These are phyloP conservation scores for Lagerstroemia fauriei DNA, from an alignment of 441 rosid species.

Conservation along the genomic window DNA sequence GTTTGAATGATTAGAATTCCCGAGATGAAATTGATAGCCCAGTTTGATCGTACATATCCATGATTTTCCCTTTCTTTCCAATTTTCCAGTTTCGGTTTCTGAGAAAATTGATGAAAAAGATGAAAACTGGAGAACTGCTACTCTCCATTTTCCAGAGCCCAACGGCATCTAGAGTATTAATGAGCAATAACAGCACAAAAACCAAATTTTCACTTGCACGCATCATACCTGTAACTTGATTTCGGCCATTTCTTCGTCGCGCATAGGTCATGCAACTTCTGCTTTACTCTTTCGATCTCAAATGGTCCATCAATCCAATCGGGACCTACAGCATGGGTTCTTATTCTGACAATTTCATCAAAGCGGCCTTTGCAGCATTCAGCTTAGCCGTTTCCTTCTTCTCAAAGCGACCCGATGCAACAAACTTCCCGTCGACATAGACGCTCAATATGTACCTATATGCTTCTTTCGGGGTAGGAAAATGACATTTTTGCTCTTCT, in stretches of 20 bases:
- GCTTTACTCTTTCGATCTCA: constrained; percentile 59
- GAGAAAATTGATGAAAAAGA: too few relatives aligned
- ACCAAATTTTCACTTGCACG: constrained; percentile 8
- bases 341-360: constrained; percentile 42
- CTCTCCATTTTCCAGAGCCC: too few relatives aligned
- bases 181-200: neutral
- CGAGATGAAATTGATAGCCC: too few relatives aligned
- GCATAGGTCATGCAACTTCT: constrained; percentile 57
- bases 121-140: too few relatives aligned
- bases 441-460: constrained; percentile 43
- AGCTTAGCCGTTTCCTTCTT: constrained; percentile 67
- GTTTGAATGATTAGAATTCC: too few relatives aligned
- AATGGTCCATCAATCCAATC: constrained; percentile 31
- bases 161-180: neutral
- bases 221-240: constrained; percentile 54
- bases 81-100: too few relatives aligned
- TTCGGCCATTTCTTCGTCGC: constrained; percentile 61
- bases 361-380: constrained; percentile 55
- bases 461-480: constrained; percentile 44
- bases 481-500: constrained; percentile 51
- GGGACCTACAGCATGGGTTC: constrained; percentile 20
- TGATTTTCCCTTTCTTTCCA: too few relatives aligned
- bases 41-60: too few relatives aligned
- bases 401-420: constrained; percentile 56
- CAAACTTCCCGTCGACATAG: constrained; percentile 47